Evolutionary conservation across 164 flowering plant genomes (phyloP), one percentile per base, ranked within the genome.

Genomic region (Vitis riparia): DNA sequence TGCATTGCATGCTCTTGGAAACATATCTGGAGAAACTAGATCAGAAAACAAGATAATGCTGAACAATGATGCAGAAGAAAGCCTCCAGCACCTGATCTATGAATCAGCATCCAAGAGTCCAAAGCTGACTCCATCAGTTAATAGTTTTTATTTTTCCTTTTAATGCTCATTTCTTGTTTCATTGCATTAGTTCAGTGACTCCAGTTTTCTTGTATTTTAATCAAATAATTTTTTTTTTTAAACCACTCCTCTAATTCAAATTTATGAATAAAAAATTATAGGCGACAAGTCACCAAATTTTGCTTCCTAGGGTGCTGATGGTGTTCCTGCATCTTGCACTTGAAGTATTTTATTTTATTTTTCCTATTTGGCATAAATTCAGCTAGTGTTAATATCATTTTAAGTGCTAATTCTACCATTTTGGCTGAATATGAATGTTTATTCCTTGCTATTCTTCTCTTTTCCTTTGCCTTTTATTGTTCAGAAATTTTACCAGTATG

Each of bases 1-100:
- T 73, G 97, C 92, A 68, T 74, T 94, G 78, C 97, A 91, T 85
- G 90, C 97, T 71, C 92, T 94, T 68, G 99, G 83, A 74, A 87
- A 88, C 75, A 88, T 94, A 65, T 69, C 78, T 1, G 99, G 97
- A 59, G 97, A 84, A 77, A 68, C 75, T 59, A 84, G 96, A 32
- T 14, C 84, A 13, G 91, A 73, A 55, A 73, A 74, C 62, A 64
- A 51, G 19, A 69, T 64, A 44, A 51, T 91, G 65, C 84, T 89
- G 10, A 76, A 69, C 71, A 59, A 57, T 70, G 75, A 68, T 58
- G 90, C 92, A 48, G 99, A 94, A 85, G 92, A 88, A 80, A 82
- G 67, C 76, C 85, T 94, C 62, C 81, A 86, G 19, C 72, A 64
- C 11, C 70, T 92, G 78, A 82, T 94, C 23, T 92, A 89, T 81